These are phyloP conservation scores for Herpetomonas tarakana DNA, from an alignment of 208 protist species.

Conservation along the genomic window DNA sequence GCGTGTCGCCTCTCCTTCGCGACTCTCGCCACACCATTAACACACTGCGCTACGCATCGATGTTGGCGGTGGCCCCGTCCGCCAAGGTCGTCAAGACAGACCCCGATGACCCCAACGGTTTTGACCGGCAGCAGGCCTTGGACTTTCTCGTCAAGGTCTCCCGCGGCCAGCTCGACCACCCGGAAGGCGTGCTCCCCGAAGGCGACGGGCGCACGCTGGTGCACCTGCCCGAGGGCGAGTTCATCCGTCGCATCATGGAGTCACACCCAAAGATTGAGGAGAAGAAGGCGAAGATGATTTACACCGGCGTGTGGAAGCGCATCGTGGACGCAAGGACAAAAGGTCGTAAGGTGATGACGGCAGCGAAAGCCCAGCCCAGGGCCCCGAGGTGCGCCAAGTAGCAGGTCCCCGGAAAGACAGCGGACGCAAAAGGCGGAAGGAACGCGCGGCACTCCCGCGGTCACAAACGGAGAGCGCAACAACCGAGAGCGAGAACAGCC, in stretches of 20 bases:
- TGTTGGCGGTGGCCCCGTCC: slow-evolving; percentile 73
- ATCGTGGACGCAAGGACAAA: slow-evolving; percentile 87
- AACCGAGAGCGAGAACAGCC: too few relatives aligned
- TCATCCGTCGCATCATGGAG: slow-evolving; percentile 70
- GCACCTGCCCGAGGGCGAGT: slow-evolving; percentile 87
- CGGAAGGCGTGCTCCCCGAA: slow-evolving; percentile 77
- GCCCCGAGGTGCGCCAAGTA: slow-evolving; percentile 68
- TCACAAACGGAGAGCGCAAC: too few relatives aligned
- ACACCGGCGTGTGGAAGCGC: slow-evolving; percentile 82
- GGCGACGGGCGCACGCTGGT: slow-evolving; percentile 86
- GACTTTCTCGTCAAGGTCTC: slow-evolving; percentile 66
- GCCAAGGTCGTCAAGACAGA: slow-evolving; percentile 68
- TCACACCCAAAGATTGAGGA: slow-evolving; percentile 69
- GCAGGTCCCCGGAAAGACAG: too few relatives aligned
- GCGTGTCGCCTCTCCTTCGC: slow-evolving; percentile 83
- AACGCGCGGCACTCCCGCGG: too few relatives aligned
- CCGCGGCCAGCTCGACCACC: slow-evolving; percentile 50
- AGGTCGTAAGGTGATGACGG: slow-evolving; percentile 83
- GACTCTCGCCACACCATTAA: slow-evolving; percentile 88
- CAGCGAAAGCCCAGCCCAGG: slow-evolving; percentile 53
- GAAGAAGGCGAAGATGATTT: slow-evolving; percentile 87
- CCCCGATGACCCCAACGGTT: slow-evolving; percentile 82
- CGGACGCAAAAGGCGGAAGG: too few relatives aligned
- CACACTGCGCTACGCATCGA: slow-evolving; percentile 84
- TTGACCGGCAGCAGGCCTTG: slow-evolving; percentile 68